Percentiles rank a stretch among this genome's conserved stretches.
phyloP scores from a whole-genome alignment of 331 rosid species.

The Cucumis variabilis region DNA sequence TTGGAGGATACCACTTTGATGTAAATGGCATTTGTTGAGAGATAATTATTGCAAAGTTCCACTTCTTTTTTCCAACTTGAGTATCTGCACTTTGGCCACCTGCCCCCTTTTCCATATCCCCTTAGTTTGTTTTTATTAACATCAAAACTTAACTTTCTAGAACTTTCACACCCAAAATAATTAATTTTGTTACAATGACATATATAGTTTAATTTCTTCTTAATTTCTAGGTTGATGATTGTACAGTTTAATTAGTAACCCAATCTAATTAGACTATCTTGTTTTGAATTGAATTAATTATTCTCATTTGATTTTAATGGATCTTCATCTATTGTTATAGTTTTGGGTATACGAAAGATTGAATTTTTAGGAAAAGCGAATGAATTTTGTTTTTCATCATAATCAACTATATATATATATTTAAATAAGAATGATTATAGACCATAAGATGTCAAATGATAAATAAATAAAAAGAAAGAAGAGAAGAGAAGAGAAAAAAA shows the following conservation, averaged over 20 bases:
- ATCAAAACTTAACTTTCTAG: neutral
- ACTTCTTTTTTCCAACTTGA: neutral
- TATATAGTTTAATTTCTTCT: neutral
- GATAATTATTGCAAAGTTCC: slow-evolving; percentile 26
- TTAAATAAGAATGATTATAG: neutral
- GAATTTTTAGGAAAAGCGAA: too few relatives aligned
- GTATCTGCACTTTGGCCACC: neutral
- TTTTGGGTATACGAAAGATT: neutral
- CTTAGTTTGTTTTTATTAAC: neutral
- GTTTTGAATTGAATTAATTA: too few relatives aligned
- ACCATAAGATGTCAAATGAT: neutral
- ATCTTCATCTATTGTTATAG: neutral
- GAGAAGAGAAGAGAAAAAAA: too few relatives aligned
- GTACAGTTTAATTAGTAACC: neutral
- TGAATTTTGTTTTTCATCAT: neutral
- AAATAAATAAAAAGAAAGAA: too few relatives aligned
- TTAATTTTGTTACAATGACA: too few relatives aligned
- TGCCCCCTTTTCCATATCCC: neutral
- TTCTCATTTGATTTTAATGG: neutral
- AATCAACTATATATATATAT: too few relatives aligned
- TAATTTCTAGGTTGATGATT: neutral
- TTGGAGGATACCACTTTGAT: neutral
- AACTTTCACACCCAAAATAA: neutral
- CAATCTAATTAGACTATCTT: neutral
- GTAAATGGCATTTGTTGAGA: slow-evolving; percentile 24